These are phyloP conservation scores for Penicillium cinerascens DNA, from an alignment of 495 filamentous ascomycete genomes.

Conservation along the genomic window DNA sequence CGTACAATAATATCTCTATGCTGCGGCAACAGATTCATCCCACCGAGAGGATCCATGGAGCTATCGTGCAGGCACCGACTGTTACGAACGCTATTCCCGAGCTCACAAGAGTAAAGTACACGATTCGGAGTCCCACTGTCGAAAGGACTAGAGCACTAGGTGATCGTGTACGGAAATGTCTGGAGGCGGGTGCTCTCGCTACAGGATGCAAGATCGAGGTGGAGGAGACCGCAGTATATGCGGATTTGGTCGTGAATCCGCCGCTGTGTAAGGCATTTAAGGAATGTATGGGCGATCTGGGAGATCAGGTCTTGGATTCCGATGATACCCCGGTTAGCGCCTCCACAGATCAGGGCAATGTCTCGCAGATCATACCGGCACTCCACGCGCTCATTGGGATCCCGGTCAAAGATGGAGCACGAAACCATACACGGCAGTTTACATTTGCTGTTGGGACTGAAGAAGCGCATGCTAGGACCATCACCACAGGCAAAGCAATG, in stretches of 20 bases:
- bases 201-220: slow-evolving; percentile 43
- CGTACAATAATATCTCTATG: slow-evolving; percentile 2
- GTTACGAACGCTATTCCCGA: neutral
- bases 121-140: neutral
- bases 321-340: neutral
- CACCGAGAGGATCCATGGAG: slow-evolving; percentile 1
- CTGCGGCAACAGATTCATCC: neutral
- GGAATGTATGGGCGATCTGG: neutral
- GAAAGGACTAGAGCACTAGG: slow-evolving; percentile 21
- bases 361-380: neutral
- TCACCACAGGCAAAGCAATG: neutral
- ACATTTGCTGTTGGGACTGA: slow-evolving; percentile 2
- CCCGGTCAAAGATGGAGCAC: neutral
- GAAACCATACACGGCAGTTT: slow-evolving; percentile 2
- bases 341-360: neutral
- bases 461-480: neutral
- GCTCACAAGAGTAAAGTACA: neutral
- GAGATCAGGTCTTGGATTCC: neutral
- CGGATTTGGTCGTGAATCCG: neutral
- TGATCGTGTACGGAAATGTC: slow-evolving; percentile 39
- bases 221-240: slow-evolving; percentile 9
- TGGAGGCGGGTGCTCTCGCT: slow-evolving; percentile 46
- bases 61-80: neutral
- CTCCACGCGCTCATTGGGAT: neutral
- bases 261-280: neutral